Percentiles rank a stretch among this genome's conserved stretches.
phyloP scores from a whole-genome alignment of 2,329 filamentous ascomycete genomes.

The Teratosphaeria destructans region DNA sequence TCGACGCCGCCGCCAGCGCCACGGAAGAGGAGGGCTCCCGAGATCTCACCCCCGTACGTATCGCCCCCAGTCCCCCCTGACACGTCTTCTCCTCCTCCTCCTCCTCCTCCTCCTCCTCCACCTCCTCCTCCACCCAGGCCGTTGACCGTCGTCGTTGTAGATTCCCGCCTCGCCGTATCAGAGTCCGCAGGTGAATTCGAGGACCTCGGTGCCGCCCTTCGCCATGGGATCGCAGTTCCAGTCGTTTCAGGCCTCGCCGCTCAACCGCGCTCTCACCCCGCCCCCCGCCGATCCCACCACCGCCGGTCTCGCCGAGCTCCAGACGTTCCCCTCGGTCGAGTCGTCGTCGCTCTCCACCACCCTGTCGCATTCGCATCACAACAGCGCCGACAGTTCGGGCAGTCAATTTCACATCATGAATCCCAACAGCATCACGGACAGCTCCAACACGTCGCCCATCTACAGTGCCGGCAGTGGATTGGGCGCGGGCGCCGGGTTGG shows the following conservation, averaged over 20 bases:
- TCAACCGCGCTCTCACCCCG: conserved; percentile 83
- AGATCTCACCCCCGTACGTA: conserved; percentile 72
- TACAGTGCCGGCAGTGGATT: conserved; percentile 12
- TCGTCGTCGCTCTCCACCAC: conserved; percentile 43
- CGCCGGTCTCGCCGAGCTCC: conserved; percentile 28
- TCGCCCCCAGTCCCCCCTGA: too few species aligned
- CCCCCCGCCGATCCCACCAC: conserved; percentile 41
- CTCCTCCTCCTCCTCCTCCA: too few species aligned
- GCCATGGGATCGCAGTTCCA: conserved; percentile 42
- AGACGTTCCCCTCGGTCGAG: conserved; percentile 87
- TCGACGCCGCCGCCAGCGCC: conserved; percentile 86
- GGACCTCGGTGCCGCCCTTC: conserved; percentile 52
- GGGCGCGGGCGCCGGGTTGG: conserved; percentile 2
- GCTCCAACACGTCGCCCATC: conserved; percentile 49
- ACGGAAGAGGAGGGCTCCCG: conserved; percentile 77
- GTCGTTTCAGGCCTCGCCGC: conserved; percentile 76
- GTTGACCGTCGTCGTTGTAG: conserved; percentile 17
- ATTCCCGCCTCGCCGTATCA: conserved; percentile 41
- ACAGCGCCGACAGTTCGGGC: conserved; percentile 40
- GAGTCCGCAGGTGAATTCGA: conserved; percentile 16
- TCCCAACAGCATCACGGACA: conserved; percentile 32
- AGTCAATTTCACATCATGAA: conserved; percentile 54
- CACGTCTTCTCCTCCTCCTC: too few species aligned
- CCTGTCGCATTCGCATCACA: conserved; percentile 22
- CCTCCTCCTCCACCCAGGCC: conserved; percentile 3